These are phyloP conservation scores for Plantago ovata DNA, from an alignment of 257 asterid species.

Conservation along the genomic window DNA sequence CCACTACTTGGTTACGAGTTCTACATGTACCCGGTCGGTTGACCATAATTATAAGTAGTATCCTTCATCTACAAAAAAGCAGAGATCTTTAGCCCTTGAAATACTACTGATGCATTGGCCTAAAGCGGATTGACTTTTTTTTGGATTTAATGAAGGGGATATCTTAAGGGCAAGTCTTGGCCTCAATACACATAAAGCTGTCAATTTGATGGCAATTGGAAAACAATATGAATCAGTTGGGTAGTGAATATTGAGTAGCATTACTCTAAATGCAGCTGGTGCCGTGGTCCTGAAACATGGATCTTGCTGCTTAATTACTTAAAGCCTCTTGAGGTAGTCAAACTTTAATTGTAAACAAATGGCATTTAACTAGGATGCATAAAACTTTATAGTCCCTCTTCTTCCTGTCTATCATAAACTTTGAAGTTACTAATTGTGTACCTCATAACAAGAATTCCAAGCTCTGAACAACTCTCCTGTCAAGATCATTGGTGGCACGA, in stretches of 20 bases:
- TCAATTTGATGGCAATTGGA: not conserved
- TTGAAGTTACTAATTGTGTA: slow-evolving; percentile 11
- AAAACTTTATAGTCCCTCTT: not conserved
- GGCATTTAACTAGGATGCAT: not conserved
- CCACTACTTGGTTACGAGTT: too few species aligned
- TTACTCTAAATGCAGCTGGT: not conserved
- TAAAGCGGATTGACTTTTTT: too few species aligned
- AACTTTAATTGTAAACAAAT: not conserved
- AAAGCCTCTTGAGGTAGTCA: not conserved
- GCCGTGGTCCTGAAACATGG: not conserved
- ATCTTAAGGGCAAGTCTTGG: too few species aligned
- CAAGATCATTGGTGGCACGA: slow-evolving; percentile 66
- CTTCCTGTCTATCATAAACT: too few species aligned
- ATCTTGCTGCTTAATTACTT: not conserved
- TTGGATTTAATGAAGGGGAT: too few species aligned
- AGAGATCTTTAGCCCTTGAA: too few species aligned
- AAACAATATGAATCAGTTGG: not conserved
- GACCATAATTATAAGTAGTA: too few species aligned
- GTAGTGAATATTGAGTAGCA: not conserved
- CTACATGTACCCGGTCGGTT: too few species aligned
- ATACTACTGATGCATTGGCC: too few species aligned
- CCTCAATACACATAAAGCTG: too few species aligned
- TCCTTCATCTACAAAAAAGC: too few species aligned
- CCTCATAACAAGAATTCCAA: slow-evolving; percentile 79
- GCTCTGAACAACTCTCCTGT: slow-evolving; percentile 75